Evolutionary conservation across 345 rosid genomes (phyloP).

Genomic region (Abelmoschus esculentus): DNA sequence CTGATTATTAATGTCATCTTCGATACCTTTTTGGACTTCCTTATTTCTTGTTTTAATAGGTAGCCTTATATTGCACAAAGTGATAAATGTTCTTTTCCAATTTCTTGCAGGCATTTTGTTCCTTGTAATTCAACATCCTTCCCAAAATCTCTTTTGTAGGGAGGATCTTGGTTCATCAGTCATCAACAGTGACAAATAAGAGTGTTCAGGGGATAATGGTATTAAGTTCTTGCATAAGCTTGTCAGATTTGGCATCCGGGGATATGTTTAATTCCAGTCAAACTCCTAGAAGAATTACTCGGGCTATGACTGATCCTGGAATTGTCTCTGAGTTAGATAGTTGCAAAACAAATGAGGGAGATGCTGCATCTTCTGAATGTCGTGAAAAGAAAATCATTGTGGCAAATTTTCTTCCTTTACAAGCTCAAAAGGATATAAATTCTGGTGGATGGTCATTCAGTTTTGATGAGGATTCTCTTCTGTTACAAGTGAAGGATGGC

Average conservation of each 20-base stretch:
- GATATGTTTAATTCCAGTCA: conserved; percentile 26
- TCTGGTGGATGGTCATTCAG: conserved; percentile 31
- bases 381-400: conserved; percentile 31
- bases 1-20: neutral
- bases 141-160: neutral
- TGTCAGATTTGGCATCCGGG: conserved; percentile 47
- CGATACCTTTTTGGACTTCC: neutral
- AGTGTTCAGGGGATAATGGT: conserved; percentile 33
- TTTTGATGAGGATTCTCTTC: conserved; percentile 36
- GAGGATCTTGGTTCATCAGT: neutral
- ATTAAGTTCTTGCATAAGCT: conserved; percentile 46
- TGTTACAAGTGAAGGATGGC: conserved; percentile 32
- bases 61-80: neutral
- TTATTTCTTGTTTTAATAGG: neutral
- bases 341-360: conserved; percentile 30
- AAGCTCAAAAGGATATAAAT: conserved; percentile 20
- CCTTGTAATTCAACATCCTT: neutral
- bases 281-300: conserved; percentile 26
- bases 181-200: conserved; percentile 15
- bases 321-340: conserved; percentile 37
- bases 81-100: neutral
- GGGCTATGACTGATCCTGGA: conserved; percentile 43
- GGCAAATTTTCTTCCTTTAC: conserved; percentile 34
- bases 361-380: conserved; percentile 28
- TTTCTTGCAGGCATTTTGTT: conserved; percentile 1